Conservation (phyloP, 495 filamentous ascomycete species). For the Neurospora terricola region DNA sequence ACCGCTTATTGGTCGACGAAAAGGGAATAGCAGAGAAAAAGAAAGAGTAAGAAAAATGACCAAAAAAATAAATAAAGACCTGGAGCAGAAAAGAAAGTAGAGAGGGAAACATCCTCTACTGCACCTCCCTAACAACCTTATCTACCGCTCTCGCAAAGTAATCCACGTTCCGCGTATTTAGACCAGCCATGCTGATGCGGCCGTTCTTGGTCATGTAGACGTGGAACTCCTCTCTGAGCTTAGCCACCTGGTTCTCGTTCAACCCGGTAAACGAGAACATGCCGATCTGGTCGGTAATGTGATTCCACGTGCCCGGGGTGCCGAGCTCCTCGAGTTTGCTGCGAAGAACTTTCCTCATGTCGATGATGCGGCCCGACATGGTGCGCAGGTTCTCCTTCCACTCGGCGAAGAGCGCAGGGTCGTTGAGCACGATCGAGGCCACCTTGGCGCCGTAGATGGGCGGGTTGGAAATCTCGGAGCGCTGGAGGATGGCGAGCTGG, state of each 20-base stretch:
- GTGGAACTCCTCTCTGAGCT: constrained; percentile 69
- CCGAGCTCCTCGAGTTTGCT: constrained; percentile 67
- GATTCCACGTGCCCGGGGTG: constrained; percentile 87
- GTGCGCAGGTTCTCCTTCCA: constrained; percentile 89
- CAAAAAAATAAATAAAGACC: not conserved
- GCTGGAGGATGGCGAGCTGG: constrained; percentile 89
- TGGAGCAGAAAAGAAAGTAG: not conserved
- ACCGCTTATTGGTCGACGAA: not conserved
- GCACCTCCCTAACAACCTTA: constrained; percentile 60
- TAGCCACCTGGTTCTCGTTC: constrained; percentile 73
- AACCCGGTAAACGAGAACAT: constrained; percentile 99
- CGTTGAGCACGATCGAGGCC: constrained; percentile 74
- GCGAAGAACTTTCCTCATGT: constrained; percentile 72
- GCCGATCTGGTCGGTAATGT: constrained; percentile 97
- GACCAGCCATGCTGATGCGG: constrained; percentile 88
- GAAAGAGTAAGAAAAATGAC: not conserved
- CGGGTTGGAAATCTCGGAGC: constrained; percentile 93
- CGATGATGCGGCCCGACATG: constrained; percentile 89
- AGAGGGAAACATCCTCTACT: constrained; percentile 10
- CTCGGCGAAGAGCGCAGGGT: constrained; percentile 70
- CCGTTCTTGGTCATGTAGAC: constrained; percentile 99
- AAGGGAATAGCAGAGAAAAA: not conserved
- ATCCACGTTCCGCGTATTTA: constrained; percentile 85
- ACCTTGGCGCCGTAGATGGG: constrained; percentile 90
- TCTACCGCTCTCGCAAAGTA: constrained; percentile 87